Percentiles rank a stretch among this genome's conserved stretches.
Evolutionary conservation across 2,329 filamentous ascomycete species (phyloP).

Genomic region (Beauveria sp.): DNA sequence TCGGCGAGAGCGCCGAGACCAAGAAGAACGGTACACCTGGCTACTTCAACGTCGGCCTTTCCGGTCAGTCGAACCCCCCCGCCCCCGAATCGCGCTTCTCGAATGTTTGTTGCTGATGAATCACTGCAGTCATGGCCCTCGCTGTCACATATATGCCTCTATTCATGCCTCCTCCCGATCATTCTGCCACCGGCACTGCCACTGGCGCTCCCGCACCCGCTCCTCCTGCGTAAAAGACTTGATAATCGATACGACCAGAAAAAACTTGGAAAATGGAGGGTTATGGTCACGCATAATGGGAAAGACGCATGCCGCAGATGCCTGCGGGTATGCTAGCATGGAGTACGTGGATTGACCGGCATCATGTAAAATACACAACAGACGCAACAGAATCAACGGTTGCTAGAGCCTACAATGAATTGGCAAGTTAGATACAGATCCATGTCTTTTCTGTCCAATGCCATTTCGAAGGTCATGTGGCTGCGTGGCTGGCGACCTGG

Average conservation of each 20-base stretch:
- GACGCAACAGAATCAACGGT: not conserved
- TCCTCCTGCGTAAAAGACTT: not conserved
- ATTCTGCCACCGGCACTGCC: conserved; percentile 1
- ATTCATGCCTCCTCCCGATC: conserved; percentile 36
- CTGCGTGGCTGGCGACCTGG: not conserved
- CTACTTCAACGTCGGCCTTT: conserved; percentile 70
- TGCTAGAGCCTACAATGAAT: not conserved
- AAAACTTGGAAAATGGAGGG: not conserved
- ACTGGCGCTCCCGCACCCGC: not conserved
- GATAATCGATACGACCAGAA: not conserved
- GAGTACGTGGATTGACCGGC: not conserved
- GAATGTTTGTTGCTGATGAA: conserved; percentile 12
- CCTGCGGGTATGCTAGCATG: not conserved
- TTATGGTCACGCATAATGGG: not conserved
- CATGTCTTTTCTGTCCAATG: not conserved
- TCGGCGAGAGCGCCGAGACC: conserved; percentile 63
- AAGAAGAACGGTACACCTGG: conserved; percentile 61
- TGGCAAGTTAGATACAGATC: not conserved
- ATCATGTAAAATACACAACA: not conserved
- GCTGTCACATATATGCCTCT: conserved; percentile 43
- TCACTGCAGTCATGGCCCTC: conserved; percentile 46
- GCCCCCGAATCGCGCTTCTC: not conserved
- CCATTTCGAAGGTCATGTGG: not conserved
- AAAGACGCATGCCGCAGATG: not conserved
- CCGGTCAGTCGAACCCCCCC: conserved; percentile 47